phyloP scores from a whole-genome alignment of 148 eudicot genomes.

The Fagopyrum esculentum region DNA sequence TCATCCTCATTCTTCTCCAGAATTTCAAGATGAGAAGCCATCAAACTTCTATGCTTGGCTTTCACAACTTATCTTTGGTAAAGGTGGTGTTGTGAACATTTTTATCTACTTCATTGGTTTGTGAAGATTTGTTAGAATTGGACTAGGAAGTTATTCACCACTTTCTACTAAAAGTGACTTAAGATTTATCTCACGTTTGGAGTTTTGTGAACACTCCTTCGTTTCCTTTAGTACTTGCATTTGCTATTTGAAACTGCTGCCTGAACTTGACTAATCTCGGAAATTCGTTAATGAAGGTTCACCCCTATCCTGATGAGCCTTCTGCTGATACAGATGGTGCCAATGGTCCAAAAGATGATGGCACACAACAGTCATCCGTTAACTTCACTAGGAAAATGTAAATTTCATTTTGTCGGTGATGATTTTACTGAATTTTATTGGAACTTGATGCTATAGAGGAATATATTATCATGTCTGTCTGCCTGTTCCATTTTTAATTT shows the following conservation, averaged over 20 bases:
- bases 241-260: background rate
- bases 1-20: background rate
- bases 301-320: slow-evolving; percentile 44
- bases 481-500: background rate
- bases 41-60: background rate
- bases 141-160: background rate
- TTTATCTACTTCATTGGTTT: background rate
- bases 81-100: background rate
- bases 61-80: background rate
- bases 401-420: background rate
- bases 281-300: slow-evolving; percentile 42
- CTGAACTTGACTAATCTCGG: background rate
- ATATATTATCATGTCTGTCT: background rate
- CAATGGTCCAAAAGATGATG: slow-evolving; percentile 27
- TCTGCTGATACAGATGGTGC: slow-evolving; percentile 35
- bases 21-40: background rate
- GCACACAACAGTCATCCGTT: slow-evolving; percentile 27
- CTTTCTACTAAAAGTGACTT: background rate
- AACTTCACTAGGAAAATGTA: slow-evolving; percentile 40
- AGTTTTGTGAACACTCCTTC: background rate
- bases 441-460: background rate
- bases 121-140: background rate
- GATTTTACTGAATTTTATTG: background rate
- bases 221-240: background rate
- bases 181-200: background rate